A percentile compares a stretch with the other conserved stretches of the same genome.
These are phyloP conservation scores for Bassia scoparia DNA, from an alignment of 148 eudicot species.

Conservation along the genomic window DNA sequence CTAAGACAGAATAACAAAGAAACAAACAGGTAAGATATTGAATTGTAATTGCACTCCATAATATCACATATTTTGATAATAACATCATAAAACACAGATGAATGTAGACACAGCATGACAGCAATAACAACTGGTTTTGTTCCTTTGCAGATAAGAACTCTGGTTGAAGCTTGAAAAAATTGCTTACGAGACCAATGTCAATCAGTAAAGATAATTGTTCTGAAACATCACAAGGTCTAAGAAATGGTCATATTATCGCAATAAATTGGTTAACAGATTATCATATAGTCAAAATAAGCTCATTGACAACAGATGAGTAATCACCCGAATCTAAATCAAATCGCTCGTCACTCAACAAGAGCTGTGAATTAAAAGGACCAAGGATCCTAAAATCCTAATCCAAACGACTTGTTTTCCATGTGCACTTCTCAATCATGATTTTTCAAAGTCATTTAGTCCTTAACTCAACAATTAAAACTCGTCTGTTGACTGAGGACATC, in stretches of 20 bases:
- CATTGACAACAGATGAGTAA: neutral
- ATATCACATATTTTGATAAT: neutral
- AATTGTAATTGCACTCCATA: neutral
- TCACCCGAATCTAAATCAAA: neutral
- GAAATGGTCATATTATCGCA: too few species aligned
- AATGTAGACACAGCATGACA: neutral
- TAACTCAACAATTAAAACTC: too few species aligned
- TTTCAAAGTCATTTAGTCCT: too few species aligned
- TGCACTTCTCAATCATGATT: too few species aligned
- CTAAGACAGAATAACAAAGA: neutral
- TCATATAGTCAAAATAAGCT: neutral
- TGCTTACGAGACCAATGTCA: neutral
- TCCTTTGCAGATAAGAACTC: neutral
- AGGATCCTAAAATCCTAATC: too few species aligned
- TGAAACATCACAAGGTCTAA: too few species aligned
- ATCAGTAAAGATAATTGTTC: neutral
- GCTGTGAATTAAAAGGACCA: too few species aligned
- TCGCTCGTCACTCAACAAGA: too few species aligned
- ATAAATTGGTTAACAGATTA: too few species aligned
- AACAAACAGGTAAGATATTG: neutral
- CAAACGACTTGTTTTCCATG: too few species aligned
- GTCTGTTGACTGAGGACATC: too few species aligned
- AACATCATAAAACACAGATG: neutral
- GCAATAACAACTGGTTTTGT: neutral
- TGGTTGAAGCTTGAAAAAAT: neutral